These are phyloP conservation scores for Fusarium virguliforme DNA, from an alignment of 2,329 filamentous ascomycete species.

Conservation along the genomic window DNA sequence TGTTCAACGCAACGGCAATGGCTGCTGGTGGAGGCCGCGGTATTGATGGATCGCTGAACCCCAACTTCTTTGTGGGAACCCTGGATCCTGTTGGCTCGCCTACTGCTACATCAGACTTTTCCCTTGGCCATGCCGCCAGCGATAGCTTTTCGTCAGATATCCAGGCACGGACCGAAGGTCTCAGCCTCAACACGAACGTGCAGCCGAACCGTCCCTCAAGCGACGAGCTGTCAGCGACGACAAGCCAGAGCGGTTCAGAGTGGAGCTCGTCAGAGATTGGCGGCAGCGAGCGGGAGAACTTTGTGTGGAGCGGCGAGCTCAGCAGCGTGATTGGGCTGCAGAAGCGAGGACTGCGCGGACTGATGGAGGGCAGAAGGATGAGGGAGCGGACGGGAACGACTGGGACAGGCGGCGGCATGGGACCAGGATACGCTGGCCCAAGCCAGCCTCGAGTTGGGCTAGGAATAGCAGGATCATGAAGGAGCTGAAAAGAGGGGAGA, in stretches of 20 bases:
- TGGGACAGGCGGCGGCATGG: conserved; percentile 43
- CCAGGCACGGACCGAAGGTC: conserved; percentile 56
- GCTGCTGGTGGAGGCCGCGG: conserved; percentile 92
- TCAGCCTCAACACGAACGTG: conserved; percentile 67
- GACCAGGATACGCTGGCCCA: conserved; percentile 39
- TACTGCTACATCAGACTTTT: conserved; percentile 55
- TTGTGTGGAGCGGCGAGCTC: conserved; percentile 83
- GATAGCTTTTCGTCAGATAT: conserved; percentile 54
- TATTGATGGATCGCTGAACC: conserved; percentile 77
- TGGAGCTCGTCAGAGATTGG: conserved; percentile 71
- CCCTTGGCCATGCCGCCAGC: conserved; percentile 52
- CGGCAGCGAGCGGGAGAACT: conserved; percentile 65
- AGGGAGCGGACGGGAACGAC: conserved; percentile 76
- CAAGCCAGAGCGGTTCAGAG: conserved; percentile 69
- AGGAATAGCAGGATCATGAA: conserved; percentile 67
- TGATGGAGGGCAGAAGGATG: conserved; percentile 95
- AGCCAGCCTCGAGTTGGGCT: conserved; percentile 64
- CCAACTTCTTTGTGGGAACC: conserved; percentile 73
- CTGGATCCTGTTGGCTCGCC: conserved; percentile 61
- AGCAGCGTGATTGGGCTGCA: conserved; percentile 95
- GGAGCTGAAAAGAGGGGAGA: conserved; percentile 1
- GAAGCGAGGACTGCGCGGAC: conserved; percentile 89
- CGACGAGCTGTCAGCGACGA: conserved; percentile 66
- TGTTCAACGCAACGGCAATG: conserved; percentile 99
- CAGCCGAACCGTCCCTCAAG: conserved; percentile 59